phyloP scores from a whole-genome alignment of 768 basidiomycete genomes.

The Glaciozyma antarctica region DNA sequence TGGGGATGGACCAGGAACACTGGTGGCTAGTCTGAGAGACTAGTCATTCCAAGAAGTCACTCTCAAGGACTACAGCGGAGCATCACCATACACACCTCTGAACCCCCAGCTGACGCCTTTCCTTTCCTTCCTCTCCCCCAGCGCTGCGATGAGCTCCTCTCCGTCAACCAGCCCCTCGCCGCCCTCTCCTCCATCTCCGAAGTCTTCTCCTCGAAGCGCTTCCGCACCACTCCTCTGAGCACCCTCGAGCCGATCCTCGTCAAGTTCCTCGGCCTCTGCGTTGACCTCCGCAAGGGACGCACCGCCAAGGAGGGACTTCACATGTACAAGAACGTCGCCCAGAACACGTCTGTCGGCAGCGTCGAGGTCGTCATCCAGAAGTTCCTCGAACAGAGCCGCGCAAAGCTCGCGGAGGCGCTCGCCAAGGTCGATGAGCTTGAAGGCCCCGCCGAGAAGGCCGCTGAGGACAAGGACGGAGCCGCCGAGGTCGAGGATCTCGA shows the following conservation, averaged over 20 bases:
- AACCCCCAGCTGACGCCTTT: background rate
- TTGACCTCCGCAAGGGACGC: slow-evolving; percentile 84
- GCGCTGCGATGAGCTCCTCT: slow-evolving; percentile 72
- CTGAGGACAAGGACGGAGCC: slow-evolving; percentile 24
- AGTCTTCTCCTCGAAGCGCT: slow-evolving; percentile 83
- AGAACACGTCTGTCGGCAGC: slow-evolving; percentile 78
- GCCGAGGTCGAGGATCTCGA: slow-evolving; percentile 90
- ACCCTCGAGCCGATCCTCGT: slow-evolving; percentile 92
- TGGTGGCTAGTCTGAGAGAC: background rate
- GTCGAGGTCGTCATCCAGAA: slow-evolving; percentile 84
- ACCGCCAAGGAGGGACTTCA: slow-evolving; percentile 91
- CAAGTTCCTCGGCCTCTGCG: slow-evolving; percentile 91
- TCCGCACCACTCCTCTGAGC: slow-evolving; percentile 76
- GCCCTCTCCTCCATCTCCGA: slow-evolving; percentile 80
- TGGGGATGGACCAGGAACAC: background rate
- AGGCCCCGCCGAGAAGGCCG: slow-evolving; percentile 28
- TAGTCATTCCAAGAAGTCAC: background rate
- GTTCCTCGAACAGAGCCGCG: slow-evolving; percentile 54
- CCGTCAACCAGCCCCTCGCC: slow-evolving; percentile 80
- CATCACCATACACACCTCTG: background rate
- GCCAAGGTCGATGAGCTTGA: slow-evolving; percentile 41
- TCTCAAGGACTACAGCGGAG: background rate
- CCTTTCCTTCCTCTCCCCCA: slow-evolving; percentile 2
- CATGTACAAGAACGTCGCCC: slow-evolving; percentile 96
- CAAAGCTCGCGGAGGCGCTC: slow-evolving; percentile 38